A percentile compares a stretch with the other conserved stretches of the same genome.
These are phyloP conservation scores for Phytophthora aleatoria DNA, from an alignment of 352 stramenopile species.

Conservation along the genomic window DNA sequence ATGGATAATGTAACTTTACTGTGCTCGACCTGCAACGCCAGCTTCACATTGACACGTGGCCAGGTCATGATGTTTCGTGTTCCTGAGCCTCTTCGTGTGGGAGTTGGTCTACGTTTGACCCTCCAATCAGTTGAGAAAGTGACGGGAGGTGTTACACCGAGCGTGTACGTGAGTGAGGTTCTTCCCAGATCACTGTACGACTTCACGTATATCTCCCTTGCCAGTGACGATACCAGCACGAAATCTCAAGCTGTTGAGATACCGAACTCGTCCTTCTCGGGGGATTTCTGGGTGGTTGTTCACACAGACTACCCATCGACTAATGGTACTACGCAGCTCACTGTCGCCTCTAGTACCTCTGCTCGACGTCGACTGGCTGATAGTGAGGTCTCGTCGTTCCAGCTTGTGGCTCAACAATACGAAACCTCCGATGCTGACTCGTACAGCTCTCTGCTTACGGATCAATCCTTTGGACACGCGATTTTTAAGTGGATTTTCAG, in stretches of 20 bases:
- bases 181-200: conserved; percentile 77
- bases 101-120: conserved; percentile 44
- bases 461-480: conserved; percentile 51
- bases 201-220: conserved; percentile 65
- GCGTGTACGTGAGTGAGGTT: conserved; percentile 75
- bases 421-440: conserved; percentile 21
- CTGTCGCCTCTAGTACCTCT: conserved; percentile 19
- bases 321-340: conserved; percentile 7
- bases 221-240: conserved; percentile 22
- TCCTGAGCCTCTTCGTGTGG: conserved; percentile 58
- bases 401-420: conserved; percentile 52
- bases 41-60: conserved; percentile 50
- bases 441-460: conserved; percentile 40
- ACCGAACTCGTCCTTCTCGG: conserved; percentile 55
- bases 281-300: conserved; percentile 77
- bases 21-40: conserved; percentile 53
- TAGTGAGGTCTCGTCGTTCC: conserved; percentile 28
- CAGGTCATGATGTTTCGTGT: conserved; percentile 72
- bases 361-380: conserved; percentile 5
- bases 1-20: conserved; percentile 55
- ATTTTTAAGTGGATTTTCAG: conserved; percentile 60
- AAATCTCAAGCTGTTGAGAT: conserved; percentile 50
- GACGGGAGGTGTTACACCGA: conserved; percentile 33
- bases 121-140: conserved; percentile 27
- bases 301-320: conserved; percentile 60